Base-by-base conservation (phyloP, 73 alveolate species). In the Paramecium bursaria region DNA sequence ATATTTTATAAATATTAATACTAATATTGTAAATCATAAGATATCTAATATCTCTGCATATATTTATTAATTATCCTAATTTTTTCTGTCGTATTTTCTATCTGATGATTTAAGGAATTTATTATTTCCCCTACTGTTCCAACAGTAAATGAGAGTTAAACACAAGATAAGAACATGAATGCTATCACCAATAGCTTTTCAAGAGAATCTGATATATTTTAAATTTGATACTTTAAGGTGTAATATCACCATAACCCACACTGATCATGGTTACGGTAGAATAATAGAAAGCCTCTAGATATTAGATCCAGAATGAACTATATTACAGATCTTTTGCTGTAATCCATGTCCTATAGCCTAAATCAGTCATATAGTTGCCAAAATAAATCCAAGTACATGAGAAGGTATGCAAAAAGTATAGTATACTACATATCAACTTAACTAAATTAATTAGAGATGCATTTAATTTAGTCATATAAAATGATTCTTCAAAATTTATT, bases 241-340 rank as follows among this genome's bases (percentile, higher is more conserved):
- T 48, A 6, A 77, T 51, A 26, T 77, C 88, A 3, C 88, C 88
- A 53, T 77, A 77, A 13, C 88, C 88, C 9, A 77, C 88, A 19
- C 80, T 77, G 5, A 44, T 67, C 88, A 77, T 79, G 2, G 85
- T 79, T 11, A 79, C 85, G 2, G 74, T 30, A 4, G 85, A 79
- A 35, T 53, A 79, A 46, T 79, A 79, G n/a, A 79, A 52, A 4
- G 85, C 80, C 0, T 29, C 80, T n/a, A 79, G 39, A 79, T 79
- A 54, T 54, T 79, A n/a, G 10, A 47, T 27, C 44, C 44, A 53
- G 44, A 21, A 31, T 21, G 27, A 23, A 39, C 46, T 57, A 11
- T 42, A 39, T 42, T 14, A 17, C 7, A 67, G 22, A 7, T 27
- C 35, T 30, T 44, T 26, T 25, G 19, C 19, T 13, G 17, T 17